These are phyloP conservation scores for Leccinum broughii DNA, from an alignment of 768 basidiomycete species.

Conservation along the genomic window DNA sequence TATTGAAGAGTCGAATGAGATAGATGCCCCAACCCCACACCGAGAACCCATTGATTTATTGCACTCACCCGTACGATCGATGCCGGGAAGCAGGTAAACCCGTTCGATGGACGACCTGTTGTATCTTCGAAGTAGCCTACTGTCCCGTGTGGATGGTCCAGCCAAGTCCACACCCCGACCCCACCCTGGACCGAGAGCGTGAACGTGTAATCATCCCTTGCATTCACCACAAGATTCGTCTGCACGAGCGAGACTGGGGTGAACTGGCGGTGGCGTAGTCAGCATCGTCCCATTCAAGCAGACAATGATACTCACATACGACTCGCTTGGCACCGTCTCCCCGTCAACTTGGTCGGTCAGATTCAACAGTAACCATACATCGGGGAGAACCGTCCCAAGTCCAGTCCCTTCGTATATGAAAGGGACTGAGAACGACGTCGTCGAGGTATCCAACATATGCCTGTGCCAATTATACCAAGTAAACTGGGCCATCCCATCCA, in stretches of 20 bases:
- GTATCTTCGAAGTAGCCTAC: slow-evolving; percentile 33
- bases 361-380: slow-evolving; percentile 55
- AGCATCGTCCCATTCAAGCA: background rate
- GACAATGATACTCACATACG: slow-evolving; percentile 28
- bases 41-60: no score
- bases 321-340: slow-evolving; percentile 47
- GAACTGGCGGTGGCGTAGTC: slow-evolving; percentile 40
- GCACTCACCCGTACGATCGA: no score
- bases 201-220: slow-evolving; percentile 42
- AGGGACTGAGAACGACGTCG: slow-evolving; percentile 43
- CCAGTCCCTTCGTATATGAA: slow-evolving; percentile 43
- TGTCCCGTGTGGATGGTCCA: slow-evolving; percentile 57
- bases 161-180: slow-evolving; percentile 59
- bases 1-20: no score
- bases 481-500: no score
- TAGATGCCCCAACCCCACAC: no score
- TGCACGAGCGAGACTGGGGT: slow-evolving; percentile 48
- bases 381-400: slow-evolving; percentile 45
- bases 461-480: slow-evolving; percentile 31
- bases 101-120: no score
- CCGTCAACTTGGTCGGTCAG: slow-evolving; percentile 45
- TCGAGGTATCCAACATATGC: slow-evolving; percentile 38
- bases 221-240: background rate
- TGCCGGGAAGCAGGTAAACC: no score
- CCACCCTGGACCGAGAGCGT: slow-evolving; percentile 53